Percentiles rank a stretch among this genome's conserved stretches.
These are phyloP conservation scores for Colletotrichum tropicale DNA, from an alignment of 2,329 filamentous ascomycete genomes.

Conservation along the genomic window DNA sequence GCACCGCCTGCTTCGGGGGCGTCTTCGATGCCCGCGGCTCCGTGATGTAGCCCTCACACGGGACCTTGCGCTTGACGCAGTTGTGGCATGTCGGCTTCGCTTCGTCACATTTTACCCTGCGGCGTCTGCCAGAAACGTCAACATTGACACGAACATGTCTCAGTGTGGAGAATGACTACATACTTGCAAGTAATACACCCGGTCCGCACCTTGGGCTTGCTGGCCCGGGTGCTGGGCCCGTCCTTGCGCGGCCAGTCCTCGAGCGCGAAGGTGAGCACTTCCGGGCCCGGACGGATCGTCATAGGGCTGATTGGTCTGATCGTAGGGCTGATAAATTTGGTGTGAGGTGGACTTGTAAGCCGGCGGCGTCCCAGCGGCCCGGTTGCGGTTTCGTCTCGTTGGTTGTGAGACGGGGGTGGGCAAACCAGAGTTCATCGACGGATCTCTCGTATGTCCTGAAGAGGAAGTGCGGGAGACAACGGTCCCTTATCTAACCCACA, in stretches of 20 bases:
- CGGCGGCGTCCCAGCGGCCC: background rate
- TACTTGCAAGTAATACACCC: constrained; percentile 22
- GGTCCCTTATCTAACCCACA: background rate
- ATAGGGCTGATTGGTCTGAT: background rate
- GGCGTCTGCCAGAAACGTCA: background rate
- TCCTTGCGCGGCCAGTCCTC: constrained; percentile 8
- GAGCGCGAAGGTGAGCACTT: constrained; percentile 8
- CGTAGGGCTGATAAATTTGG: background rate
- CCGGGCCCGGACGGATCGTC: background rate
- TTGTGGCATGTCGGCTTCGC: constrained; percentile 9
- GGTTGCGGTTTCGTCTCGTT: background rate
- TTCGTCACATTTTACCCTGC: constrained; percentile 13
- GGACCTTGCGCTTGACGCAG: background rate
- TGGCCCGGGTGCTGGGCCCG: constrained; percentile 13
- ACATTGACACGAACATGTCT: background rate
- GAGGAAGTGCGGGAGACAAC: background rate
- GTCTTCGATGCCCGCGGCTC: background rate
- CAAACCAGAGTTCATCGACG: background rate
- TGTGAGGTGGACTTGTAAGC: background rate
- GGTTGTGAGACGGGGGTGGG: background rate
- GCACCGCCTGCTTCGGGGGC: background rate
- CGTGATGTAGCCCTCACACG: constrained; percentile 9
- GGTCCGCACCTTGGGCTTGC: constrained; percentile 22
- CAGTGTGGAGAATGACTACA: background rate
- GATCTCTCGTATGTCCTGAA: background rate